Evolutionary conservation across 2,329 filamentous ascomycete genomes (phyloP), one percentile per base, ranked within the genome.

Genomic region (Dactylellina drechsleri): DNA sequence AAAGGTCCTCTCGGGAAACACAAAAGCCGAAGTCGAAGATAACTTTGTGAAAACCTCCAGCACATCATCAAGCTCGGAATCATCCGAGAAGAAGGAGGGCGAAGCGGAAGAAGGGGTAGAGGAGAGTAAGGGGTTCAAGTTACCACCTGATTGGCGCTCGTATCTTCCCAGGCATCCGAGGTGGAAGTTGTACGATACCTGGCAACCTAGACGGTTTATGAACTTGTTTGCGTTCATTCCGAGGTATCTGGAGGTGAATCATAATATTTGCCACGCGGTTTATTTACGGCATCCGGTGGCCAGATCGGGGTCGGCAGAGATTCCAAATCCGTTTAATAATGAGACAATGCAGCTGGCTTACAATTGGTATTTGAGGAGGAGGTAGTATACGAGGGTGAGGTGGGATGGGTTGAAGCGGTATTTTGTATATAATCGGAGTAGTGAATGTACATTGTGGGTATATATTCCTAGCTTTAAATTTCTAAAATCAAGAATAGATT

Each of bases 231-330:
- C 93, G 23, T 97, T 97, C 83, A 93, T 99, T 78, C 95, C 95
- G 10, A 86, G 91, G 64, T 99, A 98, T 82, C 87, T 99, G 75
- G 96, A 99, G 84, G 95, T 99, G 79, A 97, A 98, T 85, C 95
- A 96, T 82, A 96, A 93, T 80, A 91, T 98, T 79, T 99, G 95
- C 83, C 90, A 93, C 0, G 95, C 95, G 10, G 93, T 99, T 47
- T 99, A 99, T 82, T 84, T 99, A 76, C 87, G 95, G 70, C 94
- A 99, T 84, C 95, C 95, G 0, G 94, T 98, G 50, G 95, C 92
- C 26, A 87, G 93, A 75, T 90, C 90, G 1, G 93, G 93, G 10
- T 80, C 88, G 77, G 89, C 91, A 2, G 72, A 79, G 76, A 71
- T 79, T 18, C 79, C 79, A 16, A 79, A 78, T 65, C 79, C 79